Evolutionary conservation across 2,329 filamentous ascomycete genomes (phyloP).

Genomic region (Arachnopeziza araneosa): DNA sequence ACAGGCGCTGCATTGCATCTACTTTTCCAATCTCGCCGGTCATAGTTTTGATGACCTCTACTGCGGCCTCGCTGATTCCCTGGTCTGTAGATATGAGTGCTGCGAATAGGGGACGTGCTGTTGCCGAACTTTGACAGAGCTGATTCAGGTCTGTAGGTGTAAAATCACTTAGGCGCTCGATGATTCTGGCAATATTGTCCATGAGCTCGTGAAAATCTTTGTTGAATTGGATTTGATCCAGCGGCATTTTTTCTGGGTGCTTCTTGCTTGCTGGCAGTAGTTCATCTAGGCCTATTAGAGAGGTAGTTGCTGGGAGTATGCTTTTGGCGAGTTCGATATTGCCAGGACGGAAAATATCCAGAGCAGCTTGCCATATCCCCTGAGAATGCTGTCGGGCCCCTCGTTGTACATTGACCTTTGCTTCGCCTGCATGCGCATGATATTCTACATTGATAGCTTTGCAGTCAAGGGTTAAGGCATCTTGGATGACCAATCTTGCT

Average conservation of each 20-base stretch:
- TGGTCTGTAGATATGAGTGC: constrained; percentile 77
- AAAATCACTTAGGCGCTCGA: constrained; percentile 77
- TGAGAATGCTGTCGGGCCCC: constrained; percentile 65
- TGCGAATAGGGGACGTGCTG: constrained; percentile 69
- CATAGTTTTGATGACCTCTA: constrained; percentile 77
- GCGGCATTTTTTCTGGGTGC: constrained; percentile 35
- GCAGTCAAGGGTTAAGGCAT: constrained; percentile 65
- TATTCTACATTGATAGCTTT: constrained; percentile 65
- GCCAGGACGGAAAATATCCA: constrained; percentile 60
- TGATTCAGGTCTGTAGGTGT: constrained; percentile 60
- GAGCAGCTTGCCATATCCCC: constrained; percentile 72
- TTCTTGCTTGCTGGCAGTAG: constrained; percentile 40
- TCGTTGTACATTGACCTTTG: constrained; percentile 51
- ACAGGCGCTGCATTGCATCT: constrained; percentile 43
- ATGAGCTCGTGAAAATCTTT: constrained; percentile 58
- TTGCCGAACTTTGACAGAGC: constrained; percentile 62
- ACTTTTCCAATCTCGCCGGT: constrained; percentile 57
- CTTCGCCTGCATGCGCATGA: constrained; percentile 55
- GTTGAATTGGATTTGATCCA: constrained; percentile 71
- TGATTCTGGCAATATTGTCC: constrained; percentile 61
- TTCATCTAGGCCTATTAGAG: constrained; percentile 69
- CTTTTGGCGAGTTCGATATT: constrained; percentile 68
- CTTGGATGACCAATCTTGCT: constrained; percentile 59
- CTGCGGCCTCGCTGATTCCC: constrained; percentile 70
- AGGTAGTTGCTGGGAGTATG: constrained; percentile 54